These are phyloP conservation scores for Cichorium intybus DNA, from an alignment of 140 eudicot genomes.

Conservation along the genomic window DNA sequence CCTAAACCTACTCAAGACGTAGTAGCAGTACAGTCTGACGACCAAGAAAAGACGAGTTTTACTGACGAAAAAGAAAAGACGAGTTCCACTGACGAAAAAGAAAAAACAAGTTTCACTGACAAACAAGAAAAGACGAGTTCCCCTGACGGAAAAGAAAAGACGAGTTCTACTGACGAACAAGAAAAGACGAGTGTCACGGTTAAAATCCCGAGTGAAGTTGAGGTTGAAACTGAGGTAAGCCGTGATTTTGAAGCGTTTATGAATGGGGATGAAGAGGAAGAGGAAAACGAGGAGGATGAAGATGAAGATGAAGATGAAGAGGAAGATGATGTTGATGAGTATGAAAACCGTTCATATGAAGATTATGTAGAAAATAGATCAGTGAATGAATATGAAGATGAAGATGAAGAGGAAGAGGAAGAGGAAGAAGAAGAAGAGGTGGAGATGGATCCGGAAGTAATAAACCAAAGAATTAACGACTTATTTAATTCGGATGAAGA, in stretches of 20 bases:
- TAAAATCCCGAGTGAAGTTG: conserved; percentile 17
- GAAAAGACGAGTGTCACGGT: conserved; percentile 14
- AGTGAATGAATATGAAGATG: background rate
- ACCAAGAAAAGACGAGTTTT: conserved; percentile 9
- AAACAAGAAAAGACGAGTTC: conserved; percentile 10
- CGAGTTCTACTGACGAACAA: conserved; percentile 15
- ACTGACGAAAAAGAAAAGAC: conserved; percentile 12
- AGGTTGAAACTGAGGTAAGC: conserved; percentile 13
- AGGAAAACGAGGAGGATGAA: conserved; percentile 13
- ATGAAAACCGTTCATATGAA: conserved; percentile 1
- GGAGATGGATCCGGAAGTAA: conserved; percentile 16
- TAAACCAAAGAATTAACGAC: conserved; percentile 13
- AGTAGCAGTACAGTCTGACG: conserved; percentile 8
- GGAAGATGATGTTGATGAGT: conserved; percentile 3
- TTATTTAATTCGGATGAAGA: conserved; percentile 18
- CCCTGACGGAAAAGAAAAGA: conserved; percentile 10
- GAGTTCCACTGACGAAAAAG: too few relatives aligned
- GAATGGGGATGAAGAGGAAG: conserved; percentile 1
- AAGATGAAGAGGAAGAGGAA: conserved; percentile 22
- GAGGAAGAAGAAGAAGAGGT: conserved; percentile 16
- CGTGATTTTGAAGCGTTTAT: background rate
- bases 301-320: background rate
- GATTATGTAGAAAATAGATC: conserved; percentile 14
- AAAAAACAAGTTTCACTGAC: too few relatives aligned
- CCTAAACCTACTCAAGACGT: conserved; percentile 21